phyloP scores from a whole-genome alignment of 2,329 filamentous ascomycete species.

The Phialemonium atrogriseum region DNA sequence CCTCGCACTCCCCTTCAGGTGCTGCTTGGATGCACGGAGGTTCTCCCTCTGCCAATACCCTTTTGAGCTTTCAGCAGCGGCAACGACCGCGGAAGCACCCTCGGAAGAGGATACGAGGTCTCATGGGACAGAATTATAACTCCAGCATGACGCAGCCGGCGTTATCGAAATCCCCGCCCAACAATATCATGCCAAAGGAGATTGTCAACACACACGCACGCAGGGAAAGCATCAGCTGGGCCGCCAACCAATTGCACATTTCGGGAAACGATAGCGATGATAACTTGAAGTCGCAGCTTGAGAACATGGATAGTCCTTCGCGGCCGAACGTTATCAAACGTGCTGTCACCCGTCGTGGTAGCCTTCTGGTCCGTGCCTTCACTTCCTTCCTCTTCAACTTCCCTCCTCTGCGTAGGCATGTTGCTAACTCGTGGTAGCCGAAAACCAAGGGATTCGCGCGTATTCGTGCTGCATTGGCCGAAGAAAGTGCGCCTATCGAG shows the following conservation, averaged over 20 bases:
- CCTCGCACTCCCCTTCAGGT: constrained; percentile 39
- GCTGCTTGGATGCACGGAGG: constrained; percentile 56
- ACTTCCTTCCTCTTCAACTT: neutral
- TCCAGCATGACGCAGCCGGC: constrained; percentile 9
- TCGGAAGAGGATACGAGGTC: constrained; percentile 40
- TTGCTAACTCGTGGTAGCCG: constrained; percentile 48
- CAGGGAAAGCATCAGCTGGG: constrained; percentile 83
- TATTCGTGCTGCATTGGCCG: constrained; percentile 79
- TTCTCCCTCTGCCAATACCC: constrained; percentile 65
- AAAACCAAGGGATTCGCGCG: constrained; percentile 95
- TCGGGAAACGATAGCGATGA: constrained; percentile 75
- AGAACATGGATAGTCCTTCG: constrained; percentile 34
- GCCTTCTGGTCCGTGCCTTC: constrained; percentile 61
- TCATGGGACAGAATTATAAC: constrained; percentile 43
- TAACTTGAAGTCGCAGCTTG: constrained; percentile 37
- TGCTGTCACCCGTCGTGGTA: constrained; percentile 78
- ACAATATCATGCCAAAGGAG: constrained; percentile 24
- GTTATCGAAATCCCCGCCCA: constrained; percentile 68
- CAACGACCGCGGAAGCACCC: constrained; percentile 63
- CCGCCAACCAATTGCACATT: constrained; percentile 81
- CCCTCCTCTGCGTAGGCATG: no score
- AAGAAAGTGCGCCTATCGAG: constrained; percentile 82
- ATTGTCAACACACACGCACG: constrained; percentile 43
- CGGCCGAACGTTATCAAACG: constrained; percentile 65
- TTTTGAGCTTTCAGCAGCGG: constrained; percentile 77